A percentile compares a stretch with the other conserved stretches of the same genome.
These are phyloP conservation scores for Fusarium sp. DNA, from an alignment of 2,329 filamentous ascomycete genomes.

Conservation along the genomic window DNA sequence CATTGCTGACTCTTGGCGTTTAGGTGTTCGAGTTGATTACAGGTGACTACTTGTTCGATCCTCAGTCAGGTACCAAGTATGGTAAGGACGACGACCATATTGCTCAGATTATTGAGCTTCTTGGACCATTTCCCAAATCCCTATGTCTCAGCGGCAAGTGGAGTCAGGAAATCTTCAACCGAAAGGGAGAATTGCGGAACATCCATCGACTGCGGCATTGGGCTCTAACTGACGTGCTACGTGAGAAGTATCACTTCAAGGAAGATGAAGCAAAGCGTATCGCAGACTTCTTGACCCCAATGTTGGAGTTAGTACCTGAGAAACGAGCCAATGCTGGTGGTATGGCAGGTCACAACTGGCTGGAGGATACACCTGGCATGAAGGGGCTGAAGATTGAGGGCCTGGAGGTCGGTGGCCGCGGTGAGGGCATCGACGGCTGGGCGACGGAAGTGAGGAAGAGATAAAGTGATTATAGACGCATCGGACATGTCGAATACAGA, in stretches of 20 bases:
- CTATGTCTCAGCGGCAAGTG: slow-evolving; percentile 94
- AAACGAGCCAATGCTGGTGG: slow-evolving; percentile 94
- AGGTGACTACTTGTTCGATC: slow-evolving; percentile 97
- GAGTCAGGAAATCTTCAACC: slow-evolving; percentile 98
- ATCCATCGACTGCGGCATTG: slow-evolving; percentile 97
- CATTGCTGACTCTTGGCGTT: slow-evolving; percentile 17
- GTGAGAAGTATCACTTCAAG: slow-evolving; percentile 96
- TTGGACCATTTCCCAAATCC: slow-evolving; percentile 92
- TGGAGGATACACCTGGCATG: slow-evolving; percentile 91
- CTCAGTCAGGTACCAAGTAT: slow-evolving; percentile 98
- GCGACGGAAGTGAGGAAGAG: slow-evolving; percentile 87
- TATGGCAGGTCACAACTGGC: slow-evolving; percentile 87
- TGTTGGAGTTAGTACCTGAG: slow-evolving; percentile 90
- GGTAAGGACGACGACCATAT: slow-evolving; percentile 99
- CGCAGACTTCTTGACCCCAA: slow-evolving; percentile 84
- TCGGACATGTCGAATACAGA: slow-evolving; percentile 37
- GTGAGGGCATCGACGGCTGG: slow-evolving; percentile 96
- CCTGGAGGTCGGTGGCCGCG: slow-evolving; percentile 81
- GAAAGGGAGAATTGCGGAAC: slow-evolving; percentile 95
- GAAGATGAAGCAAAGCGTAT: slow-evolving; percentile 82
- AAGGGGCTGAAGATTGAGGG: slow-evolving; percentile 78
- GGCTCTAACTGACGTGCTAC: slow-evolving; percentile 91
- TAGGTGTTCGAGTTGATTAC: slow-evolving; percentile 98
- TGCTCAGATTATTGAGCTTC: slow-evolving; percentile 96
- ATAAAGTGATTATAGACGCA: slow-evolving; percentile 54